Evolutionary conservation across 208 protist species (phyloP).

Genomic region (Crithidia expoeki): DNA sequence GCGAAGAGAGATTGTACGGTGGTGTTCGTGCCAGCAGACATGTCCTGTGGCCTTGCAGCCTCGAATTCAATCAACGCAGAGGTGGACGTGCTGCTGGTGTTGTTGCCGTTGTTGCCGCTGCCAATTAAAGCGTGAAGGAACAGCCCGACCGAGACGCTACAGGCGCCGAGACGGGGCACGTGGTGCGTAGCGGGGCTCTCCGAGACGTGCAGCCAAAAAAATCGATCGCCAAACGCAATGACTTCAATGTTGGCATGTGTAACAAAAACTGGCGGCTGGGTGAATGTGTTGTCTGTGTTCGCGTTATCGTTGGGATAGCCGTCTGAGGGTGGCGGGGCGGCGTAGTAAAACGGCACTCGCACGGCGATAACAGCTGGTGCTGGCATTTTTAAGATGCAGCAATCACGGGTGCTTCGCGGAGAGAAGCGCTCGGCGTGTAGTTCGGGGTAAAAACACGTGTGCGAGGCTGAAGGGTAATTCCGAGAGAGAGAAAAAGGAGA

Average conservation of each 20-base stretch:
- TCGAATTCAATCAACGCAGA: slow-evolving; percentile 42
- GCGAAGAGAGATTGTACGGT: slow-evolving; percentile 46
- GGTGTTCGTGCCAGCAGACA: slow-evolving; percentile 16
- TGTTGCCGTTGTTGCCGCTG: neutral
- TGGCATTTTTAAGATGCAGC: slow-evolving; percentile 18
- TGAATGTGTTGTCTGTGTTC: neutral
- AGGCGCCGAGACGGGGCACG: slow-evolving; percentile 38
- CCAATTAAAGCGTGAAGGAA: neutral
- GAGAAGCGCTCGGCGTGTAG: too few species aligned
- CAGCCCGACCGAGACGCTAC: slow-evolving; percentile 38
- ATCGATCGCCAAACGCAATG: slow-evolving; percentile 45
- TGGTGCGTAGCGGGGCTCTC: slow-evolving; percentile 33
- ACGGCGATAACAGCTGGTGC: slow-evolving; percentile 30
- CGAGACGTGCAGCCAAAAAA: slow-evolving; percentile 76
- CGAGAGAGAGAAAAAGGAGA: too few species aligned
- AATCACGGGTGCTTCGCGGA: neutral
- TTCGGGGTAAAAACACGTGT: neutral
- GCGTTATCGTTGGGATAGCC: neutral
- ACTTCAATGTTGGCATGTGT: slow-evolving; percentile 51
- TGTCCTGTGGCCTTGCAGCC: slow-evolving; percentile 6
- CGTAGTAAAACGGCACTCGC: slow-evolving; percentile 41
- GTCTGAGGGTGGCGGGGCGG: neutral
- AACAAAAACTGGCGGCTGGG: slow-evolving; percentile 27
- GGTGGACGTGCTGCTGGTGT: slow-evolving; percentile 17
- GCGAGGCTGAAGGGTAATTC: slow-evolving; percentile 3